Conservation (phyloP, 2,329 filamentous ascomycete species). For the Nothophaeocryptopus gaeumannii region DNA sequence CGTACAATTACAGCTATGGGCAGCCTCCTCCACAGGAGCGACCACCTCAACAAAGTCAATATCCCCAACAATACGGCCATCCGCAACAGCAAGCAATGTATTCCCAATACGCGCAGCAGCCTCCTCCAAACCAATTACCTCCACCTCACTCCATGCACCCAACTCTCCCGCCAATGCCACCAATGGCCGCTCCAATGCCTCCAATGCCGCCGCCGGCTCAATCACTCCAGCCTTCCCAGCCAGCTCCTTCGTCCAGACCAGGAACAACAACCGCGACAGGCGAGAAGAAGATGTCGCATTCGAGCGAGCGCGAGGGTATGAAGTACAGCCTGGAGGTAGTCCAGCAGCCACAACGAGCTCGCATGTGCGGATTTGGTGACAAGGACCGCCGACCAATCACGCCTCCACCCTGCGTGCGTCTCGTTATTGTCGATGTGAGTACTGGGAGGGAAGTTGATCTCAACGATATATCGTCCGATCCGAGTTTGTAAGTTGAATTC, state of each 20-base stretch:
- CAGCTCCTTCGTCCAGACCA: constrained; percentile 8
- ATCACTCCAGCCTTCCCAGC: constrained; percentile 16
- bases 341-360: constrained; percentile 87
- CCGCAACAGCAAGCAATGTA: constrained; percentile 12
- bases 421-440: constrained; percentile 70
- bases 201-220: constrained; percentile 19
- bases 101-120: constrained; percentile 19
- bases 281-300: constrained; percentile 20
- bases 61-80: constrained; percentile 15
- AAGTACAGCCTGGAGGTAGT: constrained; percentile 55
- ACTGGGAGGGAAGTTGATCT: constrained; percentile 80
- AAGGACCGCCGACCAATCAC: constrained; percentile 98
- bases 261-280: constrained; percentile 6
- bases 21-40: constrained; percentile 13
- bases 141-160: background rate
- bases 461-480: constrained; percentile 62
- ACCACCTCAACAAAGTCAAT: constrained; percentile 2
- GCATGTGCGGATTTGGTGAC: constrained; percentile 98
- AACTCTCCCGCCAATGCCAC: constrained; percentile 15
- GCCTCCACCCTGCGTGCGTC: constrained; percentile 83
- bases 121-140: constrained; percentile 22
- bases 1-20: constrained; percentile 22
- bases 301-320: constrained; percentile 20
- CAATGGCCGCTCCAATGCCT: constrained; percentile 17
- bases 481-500: constrained; percentile 33